Evolutionary conservation across 305 asterid genomes (phyloP).

Genomic region (Fraxinus dipetala): DNA sequence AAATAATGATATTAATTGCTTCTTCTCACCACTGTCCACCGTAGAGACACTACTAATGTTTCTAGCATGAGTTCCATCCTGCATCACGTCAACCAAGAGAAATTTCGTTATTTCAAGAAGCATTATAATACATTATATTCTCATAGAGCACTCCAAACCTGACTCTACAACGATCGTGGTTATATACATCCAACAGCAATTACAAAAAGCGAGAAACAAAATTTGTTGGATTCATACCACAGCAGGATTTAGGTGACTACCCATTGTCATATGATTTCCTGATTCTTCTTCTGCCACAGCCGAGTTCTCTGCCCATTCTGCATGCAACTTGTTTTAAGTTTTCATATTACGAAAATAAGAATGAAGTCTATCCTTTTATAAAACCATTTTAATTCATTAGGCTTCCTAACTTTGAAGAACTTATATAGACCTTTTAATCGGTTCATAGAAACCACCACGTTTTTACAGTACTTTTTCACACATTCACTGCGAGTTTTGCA

Average conservation of each 20-base stretch:
- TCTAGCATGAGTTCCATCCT: conserved; percentile 97
- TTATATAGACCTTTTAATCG: neutral
- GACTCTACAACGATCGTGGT: neutral
- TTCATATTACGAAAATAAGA: neutral
- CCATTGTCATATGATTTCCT: conserved; percentile 34
- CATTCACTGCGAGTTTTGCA: neutral
- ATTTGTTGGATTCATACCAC: conserved; percentile 33
- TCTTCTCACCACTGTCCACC: conserved; percentile 81
- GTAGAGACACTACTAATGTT: conserved; percentile 84
- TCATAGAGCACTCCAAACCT: neutral
- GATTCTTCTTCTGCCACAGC: conserved; percentile 37
- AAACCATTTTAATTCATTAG: neutral
- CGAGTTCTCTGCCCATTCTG: conserved; percentile 32
- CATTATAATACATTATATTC: neutral
- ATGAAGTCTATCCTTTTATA: neutral
- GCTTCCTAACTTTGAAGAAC: neutral
- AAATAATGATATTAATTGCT: neutral
- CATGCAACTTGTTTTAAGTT: too few species aligned
- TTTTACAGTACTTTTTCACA: neutral
- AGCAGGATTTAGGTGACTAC: conserved; percentile 37
- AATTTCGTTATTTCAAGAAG: neutral
- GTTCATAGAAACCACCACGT: neutral
- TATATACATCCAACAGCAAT: conserved; percentile 2
- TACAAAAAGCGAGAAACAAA: neutral
- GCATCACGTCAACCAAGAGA: conserved; percentile 17